Conservation (phyloP, 768 basidiomycete genomes). For the Dentipellis sp. region DNA sequence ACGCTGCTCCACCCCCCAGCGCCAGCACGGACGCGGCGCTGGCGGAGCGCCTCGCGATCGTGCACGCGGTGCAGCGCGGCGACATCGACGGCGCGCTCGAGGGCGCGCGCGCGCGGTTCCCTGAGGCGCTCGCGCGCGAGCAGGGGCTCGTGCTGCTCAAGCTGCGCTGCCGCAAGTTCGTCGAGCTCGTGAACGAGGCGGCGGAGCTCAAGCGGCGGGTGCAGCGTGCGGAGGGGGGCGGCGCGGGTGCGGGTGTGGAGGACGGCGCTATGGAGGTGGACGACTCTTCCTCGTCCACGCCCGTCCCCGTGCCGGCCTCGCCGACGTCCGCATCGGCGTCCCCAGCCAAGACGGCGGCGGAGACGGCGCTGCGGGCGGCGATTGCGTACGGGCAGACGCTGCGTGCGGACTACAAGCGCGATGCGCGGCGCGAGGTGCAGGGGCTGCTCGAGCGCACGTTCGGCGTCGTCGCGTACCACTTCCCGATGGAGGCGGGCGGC, state of each 20-base stretch:
- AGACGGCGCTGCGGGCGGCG: constrained; percentile 52
- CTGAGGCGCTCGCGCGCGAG: constrained; percentile 56
- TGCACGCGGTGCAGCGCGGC: constrained; percentile 57
- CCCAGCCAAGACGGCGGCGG: constrained; percentile 19
- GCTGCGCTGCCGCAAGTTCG: constrained; percentile 75
- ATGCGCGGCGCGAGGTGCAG: constrained; percentile 53
- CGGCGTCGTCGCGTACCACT: constrained; percentile 71
- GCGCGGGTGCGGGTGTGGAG: constrained; percentile 13
- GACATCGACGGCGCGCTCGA: constrained; percentile 62
- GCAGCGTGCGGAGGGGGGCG: constrained; percentile 10
- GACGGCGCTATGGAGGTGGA: constrained; percentile 50
- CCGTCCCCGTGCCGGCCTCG: not conserved
- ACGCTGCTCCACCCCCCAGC: constrained; percentile 24
- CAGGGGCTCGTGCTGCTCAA: constrained; percentile 71
- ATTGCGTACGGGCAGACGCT: constrained; percentile 68
- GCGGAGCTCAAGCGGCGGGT: constrained; percentile 11
- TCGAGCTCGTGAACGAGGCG: constrained; percentile 43
- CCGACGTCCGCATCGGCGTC: no score
- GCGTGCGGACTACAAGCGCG: constrained; percentile 57
- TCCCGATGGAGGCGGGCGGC: constrained; percentile 60
- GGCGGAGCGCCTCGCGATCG: constrained; percentile 59
- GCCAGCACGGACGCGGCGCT: constrained; percentile 23
- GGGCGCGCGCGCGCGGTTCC: constrained; percentile 46
- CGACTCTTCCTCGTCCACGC: constrained; percentile 16
- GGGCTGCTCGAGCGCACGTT: constrained; percentile 66